phyloP scores from a whole-genome alignment of 495 filamentous ascomycete genomes.

The Daldinia concentrica region DNA sequence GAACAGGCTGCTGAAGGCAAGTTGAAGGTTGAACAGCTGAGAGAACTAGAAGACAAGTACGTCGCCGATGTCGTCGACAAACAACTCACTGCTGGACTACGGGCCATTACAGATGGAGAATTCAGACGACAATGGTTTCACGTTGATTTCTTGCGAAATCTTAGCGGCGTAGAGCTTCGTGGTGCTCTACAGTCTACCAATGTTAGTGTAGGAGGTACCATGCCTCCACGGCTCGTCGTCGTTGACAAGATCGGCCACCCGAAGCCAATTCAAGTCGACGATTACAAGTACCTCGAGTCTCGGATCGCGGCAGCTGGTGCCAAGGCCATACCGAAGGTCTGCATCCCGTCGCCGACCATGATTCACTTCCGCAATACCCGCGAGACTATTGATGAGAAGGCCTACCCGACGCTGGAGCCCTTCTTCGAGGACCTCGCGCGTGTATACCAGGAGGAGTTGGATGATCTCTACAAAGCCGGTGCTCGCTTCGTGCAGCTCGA shows the following conservation, averaged over 20 bases:
- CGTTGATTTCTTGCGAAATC: slow-evolving; percentile 58
- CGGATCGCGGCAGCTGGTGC: slow-evolving; percentile 56
- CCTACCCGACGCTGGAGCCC: slow-evolving; percentile 65
- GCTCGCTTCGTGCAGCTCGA: slow-evolving; percentile 72
- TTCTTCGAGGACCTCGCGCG: slow-evolving; percentile 70
- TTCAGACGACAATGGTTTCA: slow-evolving; percentile 66
- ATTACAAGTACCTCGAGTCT: slow-evolving; percentile 65
- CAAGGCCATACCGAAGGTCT: slow-evolving; percentile 67
- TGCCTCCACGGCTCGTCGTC: slow-evolving; percentile 57
- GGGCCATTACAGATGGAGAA: slow-evolving; percentile 75
- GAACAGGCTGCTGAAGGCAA: slow-evolving; percentile 58
- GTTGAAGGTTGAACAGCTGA: slow-evolving; percentile 53
- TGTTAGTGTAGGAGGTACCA: slow-evolving; percentile 52
- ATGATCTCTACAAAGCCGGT: slow-evolving; percentile 68
- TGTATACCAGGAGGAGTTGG: slow-evolving; percentile 68
- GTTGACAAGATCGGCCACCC: slow-evolving; percentile 57
- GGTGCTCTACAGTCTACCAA: slow-evolving; percentile 56
- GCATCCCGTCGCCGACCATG: slow-evolving; percentile 72
- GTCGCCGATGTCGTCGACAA: slow-evolving; percentile 68
- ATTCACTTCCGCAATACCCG: slow-evolving; percentile 71
- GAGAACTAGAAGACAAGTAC: slow-evolving; percentile 69
- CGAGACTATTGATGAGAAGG: slow-evolving; percentile 63
- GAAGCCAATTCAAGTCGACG: slow-evolving; percentile 64
- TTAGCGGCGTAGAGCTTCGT: slow-evolving; percentile 55
- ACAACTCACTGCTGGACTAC: slow-evolving; percentile 70